These are phyloP conservation scores for Heterobasidion annosum DNA, from an alignment of 1,284 basidiomycete genomes.

Conservation along the genomic window DNA sequence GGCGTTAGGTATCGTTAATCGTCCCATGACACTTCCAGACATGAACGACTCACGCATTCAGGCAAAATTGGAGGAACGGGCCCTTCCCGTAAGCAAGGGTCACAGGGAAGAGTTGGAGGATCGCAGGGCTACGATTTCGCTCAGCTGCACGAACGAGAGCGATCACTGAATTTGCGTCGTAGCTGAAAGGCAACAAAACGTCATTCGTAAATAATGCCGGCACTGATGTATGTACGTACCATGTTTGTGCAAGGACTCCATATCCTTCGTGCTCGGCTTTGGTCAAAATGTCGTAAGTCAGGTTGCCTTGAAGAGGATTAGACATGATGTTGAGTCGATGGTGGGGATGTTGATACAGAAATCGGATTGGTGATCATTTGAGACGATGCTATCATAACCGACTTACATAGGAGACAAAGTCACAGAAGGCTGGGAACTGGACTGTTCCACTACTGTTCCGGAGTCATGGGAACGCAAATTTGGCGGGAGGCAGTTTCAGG, in stretches of 20 bases:
- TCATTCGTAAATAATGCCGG: neutral
- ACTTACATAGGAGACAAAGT: too few relatives aligned
- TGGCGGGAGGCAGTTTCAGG: too few relatives aligned
- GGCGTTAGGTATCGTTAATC: neutral
- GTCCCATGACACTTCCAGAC: neutral
- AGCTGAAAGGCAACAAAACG: slow-evolving; percentile 18
- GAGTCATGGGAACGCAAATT: too few relatives aligned
- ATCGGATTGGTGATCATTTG: too few relatives aligned
- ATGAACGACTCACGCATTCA: slow-evolving; percentile 25
- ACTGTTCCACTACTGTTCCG: too few relatives aligned
- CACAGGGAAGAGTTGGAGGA: slow-evolving; percentile 37
- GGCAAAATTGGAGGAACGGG: slow-evolving; percentile 36
- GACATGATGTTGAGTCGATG: neutral
- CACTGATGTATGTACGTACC: slow-evolving; percentile 18
- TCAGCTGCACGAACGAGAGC: slow-evolving; percentile 38
- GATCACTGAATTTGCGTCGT: slow-evolving; percentile 36
- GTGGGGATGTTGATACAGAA: too few relatives aligned
- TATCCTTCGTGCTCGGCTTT: slow-evolving; percentile 35
- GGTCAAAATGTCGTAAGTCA: slow-evolving; percentile 31
- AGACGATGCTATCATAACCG: too few relatives aligned
- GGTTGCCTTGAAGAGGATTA: slow-evolving; percentile 17
- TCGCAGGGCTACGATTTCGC: slow-evolving; percentile 32
- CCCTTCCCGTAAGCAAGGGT: slow-evolving; percentile 37
- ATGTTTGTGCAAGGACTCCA: slow-evolving; percentile 35
- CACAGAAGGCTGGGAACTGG: too few relatives aligned